Conservation (phyloP, 805 yeast species). For the Saccharomycopsis babjevae region DNA sequence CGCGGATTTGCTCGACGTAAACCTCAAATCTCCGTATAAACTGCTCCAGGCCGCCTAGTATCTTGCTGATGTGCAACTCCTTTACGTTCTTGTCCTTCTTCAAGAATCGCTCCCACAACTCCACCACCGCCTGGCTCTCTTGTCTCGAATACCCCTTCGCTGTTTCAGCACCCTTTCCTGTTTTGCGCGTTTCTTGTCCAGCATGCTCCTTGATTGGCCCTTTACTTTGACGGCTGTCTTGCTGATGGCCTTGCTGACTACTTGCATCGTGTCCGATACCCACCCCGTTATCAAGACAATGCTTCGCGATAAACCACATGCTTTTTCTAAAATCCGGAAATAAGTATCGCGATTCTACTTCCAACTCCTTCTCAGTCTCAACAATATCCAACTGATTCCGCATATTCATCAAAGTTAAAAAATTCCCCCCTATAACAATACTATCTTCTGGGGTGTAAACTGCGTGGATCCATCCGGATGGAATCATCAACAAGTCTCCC, state of each 20-base stretch:
- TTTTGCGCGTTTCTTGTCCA: no score
- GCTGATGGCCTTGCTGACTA: no score
- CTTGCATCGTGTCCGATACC: not conserved
- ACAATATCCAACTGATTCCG: conserved; percentile 52
- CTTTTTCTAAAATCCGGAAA: conserved; percentile 69
- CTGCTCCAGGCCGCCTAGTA: not conserved
- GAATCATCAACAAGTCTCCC: conserved; percentile 75
- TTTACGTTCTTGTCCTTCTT: not conserved
- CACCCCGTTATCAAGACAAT: not conserved
- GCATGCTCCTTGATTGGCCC: no score
- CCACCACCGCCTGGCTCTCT: not conserved
- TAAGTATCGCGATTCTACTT: conserved; percentile 65
- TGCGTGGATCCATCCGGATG: conserved; percentile 91
- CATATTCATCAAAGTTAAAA: conserved; percentile 54
- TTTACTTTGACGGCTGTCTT: no score
- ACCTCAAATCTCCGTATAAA: not conserved
- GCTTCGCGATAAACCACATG: conserved; percentile 40
- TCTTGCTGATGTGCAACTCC: not conserved
- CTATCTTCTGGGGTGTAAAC: conserved; percentile 79
- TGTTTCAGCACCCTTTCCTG: not conserved
- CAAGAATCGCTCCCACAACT: not conserved
- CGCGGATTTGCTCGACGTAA: not conserved
- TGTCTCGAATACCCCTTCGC: not conserved
- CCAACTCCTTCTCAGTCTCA: conserved; percentile 53
- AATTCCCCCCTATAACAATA: conserved; percentile 82